Percentiles rank a stretch among this genome's conserved stretches.
phyloP scores from a whole-genome alignment of 2,329 filamentous ascomycete genomes.

The Harringtonia lauricola region DNA sequence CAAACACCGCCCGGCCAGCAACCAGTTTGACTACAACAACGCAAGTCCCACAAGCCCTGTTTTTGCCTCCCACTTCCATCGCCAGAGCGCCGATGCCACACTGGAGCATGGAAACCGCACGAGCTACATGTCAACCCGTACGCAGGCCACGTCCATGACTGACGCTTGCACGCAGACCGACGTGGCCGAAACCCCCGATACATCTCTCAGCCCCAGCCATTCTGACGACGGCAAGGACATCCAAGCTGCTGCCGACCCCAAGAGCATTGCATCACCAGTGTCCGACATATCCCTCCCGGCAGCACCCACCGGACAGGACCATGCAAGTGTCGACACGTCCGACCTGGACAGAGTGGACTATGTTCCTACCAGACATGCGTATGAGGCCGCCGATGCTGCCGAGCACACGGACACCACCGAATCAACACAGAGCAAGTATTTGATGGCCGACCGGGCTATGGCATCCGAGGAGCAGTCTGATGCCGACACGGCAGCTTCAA shows the following conservation, averaged over 20 bases:
- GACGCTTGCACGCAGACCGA: slow-evolving; percentile 56
- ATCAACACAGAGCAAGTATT: not conserved
- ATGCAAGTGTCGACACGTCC: not conserved
- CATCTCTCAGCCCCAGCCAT: slow-evolving; percentile 40
- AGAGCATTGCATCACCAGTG: not conserved
- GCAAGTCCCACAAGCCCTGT: slow-evolving; percentile 66
- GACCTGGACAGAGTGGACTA: not conserved
- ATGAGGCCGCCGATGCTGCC: no score
- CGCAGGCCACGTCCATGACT: slow-evolving; percentile 60
- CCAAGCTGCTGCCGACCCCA: not conserved
- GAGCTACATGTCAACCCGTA: slow-evolving; percentile 65
- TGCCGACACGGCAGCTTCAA: slow-evolving; percentile 13
- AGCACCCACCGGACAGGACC: not conserved
- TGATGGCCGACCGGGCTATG: slow-evolving; percentile 3
- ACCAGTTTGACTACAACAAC: slow-evolving; percentile 66
- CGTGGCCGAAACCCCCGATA: slow-evolving; percentile 38
- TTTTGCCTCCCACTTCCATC: slow-evolving; percentile 38
- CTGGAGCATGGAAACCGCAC: slow-evolving; percentile 51
- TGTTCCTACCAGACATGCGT: not conserved
- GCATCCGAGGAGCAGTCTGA: slow-evolving; percentile 14
- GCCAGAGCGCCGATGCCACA: slow-evolving; percentile 56
- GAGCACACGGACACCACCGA: no score
- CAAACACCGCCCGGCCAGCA: slow-evolving; percentile 60
- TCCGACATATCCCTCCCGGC: slow-evolving; percentile 1
- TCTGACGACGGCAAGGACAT: slow-evolving; percentile 34